Base-by-base conservation (phyloP, 2,329 filamentous ascomycete genomes). In the Fusarium subtropicale region DNA sequence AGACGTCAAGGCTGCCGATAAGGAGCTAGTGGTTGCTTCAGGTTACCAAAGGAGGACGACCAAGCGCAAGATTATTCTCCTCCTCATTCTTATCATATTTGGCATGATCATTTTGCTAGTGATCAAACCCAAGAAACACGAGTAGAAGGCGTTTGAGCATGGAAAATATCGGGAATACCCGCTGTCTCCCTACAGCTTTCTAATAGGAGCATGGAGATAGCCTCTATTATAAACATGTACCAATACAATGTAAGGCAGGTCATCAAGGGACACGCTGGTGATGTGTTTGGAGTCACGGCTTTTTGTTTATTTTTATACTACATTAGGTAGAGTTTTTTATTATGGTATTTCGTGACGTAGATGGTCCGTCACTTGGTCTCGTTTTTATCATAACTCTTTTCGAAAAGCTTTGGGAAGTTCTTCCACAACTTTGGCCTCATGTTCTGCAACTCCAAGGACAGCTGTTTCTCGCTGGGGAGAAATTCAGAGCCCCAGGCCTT, bases 1-100 rank as follows among this genome's bases (percentile, higher is more conserved):
- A 22, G 94, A 98, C 75, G 93, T 99, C 61, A 97, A 97, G 78
- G 92, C 87, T 22, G 96, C 96, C 5, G 93, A 97, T 66, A 96
- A 95, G 79, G 96, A 99, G 81, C 86, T 99, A 56, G 93, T 90
- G 66, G 90, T 97, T 59, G 92, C 96, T 16, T 94, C 92, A 7
- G 91, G 92, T 20, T 98, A 98, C 76, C 96, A 99, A 83, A 90
- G 89, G 78, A 91, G 90, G 76, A 91, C 91, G 53, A 94, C 92
- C 24, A 99, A 97, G 82, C 87, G 96, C 71, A 97, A 97, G 82
- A 90, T 97, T 48, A 96, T 99, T 59, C 84, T 99, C 41, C 83
- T 99, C n/a, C 84, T 99, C 22, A 80, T 97, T 9, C 82, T 99
- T 28, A 81, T 98, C 24, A 91, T 99, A 54, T 89, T 90, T 22